Evolutionary conservation across 495 filamentous ascomycete species (phyloP), one percentile per base, ranked within the genome.

Genomic region (Penicillium cataractarum): DNA sequence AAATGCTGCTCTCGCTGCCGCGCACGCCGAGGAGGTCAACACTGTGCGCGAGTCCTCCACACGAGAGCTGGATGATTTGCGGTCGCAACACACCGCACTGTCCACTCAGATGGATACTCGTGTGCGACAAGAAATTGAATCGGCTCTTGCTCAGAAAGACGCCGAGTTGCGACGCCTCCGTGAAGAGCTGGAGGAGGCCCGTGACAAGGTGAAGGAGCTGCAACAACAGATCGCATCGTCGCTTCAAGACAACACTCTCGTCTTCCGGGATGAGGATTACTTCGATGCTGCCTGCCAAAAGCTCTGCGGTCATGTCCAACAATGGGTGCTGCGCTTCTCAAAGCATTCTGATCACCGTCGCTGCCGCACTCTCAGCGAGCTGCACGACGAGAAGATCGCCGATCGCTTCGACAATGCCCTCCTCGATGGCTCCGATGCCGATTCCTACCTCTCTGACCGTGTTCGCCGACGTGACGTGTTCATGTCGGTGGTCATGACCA

Each of bases 401-500:
- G 92, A 95, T 71, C 88, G 93, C 13, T 87, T 98, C 54, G 96
- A 98, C 72, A 96, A 96, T 74, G 87, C 92, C 52, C 88, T 98
- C 58, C 84, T 99, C 40, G 95, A 99, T 74, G 95, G 93, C 58
- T 90, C 92, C 35, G 93, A 97, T 69, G 91, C 94, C 24, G 91
- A 98, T 67, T 78, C 78, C 54, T 93, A 93, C 71, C 86, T 99
- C 13, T 83, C 82, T 62, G 96, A 98, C 70, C 89, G 96, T 46
- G 89, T 95, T 55, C 86, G 85, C 61, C 87, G 95, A 54, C 87
- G 92, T 37, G 92, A 97, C 77, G 89, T 97, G 35, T 96, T 98
- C 79, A 97, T 97, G 90, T 93, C 91, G 26, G 90, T 98, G 65
- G 89, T 92, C 64, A 98, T 97, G 92, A 93, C 88, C 48, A 96